Evolutionary conservation across 2,329 filamentous ascomycete species (phyloP).

Genomic region (Remersonia thermophila): DNA sequence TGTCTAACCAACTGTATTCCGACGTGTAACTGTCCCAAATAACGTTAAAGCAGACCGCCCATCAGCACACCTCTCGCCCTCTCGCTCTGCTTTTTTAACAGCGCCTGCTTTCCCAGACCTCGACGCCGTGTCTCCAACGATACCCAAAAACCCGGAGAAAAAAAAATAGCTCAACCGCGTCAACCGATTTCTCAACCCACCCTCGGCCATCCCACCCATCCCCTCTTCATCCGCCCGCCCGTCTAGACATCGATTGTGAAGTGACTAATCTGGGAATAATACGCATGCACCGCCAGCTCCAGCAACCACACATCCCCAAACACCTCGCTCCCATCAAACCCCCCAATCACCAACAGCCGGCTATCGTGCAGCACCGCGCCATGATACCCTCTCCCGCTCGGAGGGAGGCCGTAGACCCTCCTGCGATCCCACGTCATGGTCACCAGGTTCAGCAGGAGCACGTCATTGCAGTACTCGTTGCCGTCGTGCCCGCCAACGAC

Average conservation of each 20-base stretch:
- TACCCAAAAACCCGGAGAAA: no score
- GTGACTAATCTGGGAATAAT: constrained; percentile 63
- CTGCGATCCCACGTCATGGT: constrained; percentile 64
- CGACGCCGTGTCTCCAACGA: no score
- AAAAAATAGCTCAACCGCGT: no score
- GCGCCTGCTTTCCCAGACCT: no score
- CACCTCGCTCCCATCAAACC: constrained; percentile 55
- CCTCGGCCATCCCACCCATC: no score
- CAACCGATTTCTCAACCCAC: no score
- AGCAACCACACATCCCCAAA: constrained; percentile 56
- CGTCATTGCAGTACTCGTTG: constrained; percentile 56
- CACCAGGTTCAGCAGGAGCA: constrained; percentile 55
- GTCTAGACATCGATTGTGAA: constrained; percentile 55
- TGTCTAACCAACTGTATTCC: no score
- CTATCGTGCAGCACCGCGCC: constrained; percentile 54
- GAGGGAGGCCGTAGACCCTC: constrained; percentile 50
- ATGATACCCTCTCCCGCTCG: constrained; percentile 54
- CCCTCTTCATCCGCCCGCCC: not conserved
- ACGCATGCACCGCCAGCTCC: constrained; percentile 57
- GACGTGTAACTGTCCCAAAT: no score
- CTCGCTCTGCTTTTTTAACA: no score
- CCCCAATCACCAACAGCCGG: constrained; percentile 50
- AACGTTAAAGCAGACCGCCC: no score
- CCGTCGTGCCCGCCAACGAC: constrained; percentile 60
- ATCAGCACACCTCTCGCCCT: no score